Evolutionary conservation across 1,139 yeast genomes (phyloP).

Genomic region (Candida pseudocylindracea): DNA sequence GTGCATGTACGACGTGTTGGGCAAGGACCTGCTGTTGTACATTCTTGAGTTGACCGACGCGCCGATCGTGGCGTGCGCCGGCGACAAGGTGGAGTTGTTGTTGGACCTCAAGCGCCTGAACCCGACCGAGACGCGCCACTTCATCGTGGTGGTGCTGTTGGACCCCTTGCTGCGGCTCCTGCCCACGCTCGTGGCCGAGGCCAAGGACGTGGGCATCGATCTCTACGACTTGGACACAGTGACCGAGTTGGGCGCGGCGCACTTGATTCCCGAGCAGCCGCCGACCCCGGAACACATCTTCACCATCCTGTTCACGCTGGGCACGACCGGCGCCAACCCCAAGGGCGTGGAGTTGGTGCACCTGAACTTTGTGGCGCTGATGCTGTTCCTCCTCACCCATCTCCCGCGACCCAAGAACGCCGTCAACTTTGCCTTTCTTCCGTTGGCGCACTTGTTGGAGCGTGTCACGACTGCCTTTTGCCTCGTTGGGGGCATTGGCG

Average conservation of each 20-base stretch:
- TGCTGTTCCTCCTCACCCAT: slow-evolving; percentile 4
- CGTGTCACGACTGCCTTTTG: slow-evolving; percentile 12
- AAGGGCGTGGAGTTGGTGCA: slow-evolving; percentile 17
- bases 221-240: slow-evolving; percentile 1
- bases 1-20: slow-evolving; percentile 18
- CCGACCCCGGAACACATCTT: slow-evolving; percentile 11
- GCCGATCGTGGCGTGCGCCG: slow-evolving; percentile 14
- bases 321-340: slow-evolving; percentile 19
- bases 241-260: neutral
- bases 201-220: neutral
- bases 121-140: neutral
- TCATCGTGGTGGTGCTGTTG: slow-evolving; percentile 1
- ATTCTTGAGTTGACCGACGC: slow-evolving; percentile 14
- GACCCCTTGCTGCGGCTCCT: slow-evolving; percentile 1
- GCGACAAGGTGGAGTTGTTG: slow-evolving; percentile 9
- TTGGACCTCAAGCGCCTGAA: slow-evolving; percentile 7
- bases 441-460: slow-evolving; percentile 20
- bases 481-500: slow-evolving; percentile 12
- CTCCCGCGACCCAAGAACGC: slow-evolving; percentile 4
- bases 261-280: slow-evolving; percentile 2
- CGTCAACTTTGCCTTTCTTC: slow-evolving; percentile 10
- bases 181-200: neutral
- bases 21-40: slow-evolving; percentile 12
- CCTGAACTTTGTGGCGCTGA: slow-evolving; percentile 9
- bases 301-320: slow-evolving; percentile 19